Evolutionary conservation across 805 yeast species (phyloP).

Genomic region (Candida rishiriensis): DNA sequence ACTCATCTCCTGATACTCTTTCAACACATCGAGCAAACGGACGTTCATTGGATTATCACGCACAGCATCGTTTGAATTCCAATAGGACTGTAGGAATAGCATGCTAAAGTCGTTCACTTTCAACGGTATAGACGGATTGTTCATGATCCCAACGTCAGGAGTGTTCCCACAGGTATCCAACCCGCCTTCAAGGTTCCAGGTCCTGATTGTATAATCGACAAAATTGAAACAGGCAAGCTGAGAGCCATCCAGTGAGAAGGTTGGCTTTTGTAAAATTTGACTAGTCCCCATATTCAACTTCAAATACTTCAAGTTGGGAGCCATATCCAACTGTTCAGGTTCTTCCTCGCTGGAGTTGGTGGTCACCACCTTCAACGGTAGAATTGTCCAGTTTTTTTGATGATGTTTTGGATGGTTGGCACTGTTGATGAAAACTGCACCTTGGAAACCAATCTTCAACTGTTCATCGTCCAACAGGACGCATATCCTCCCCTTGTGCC

Average conservation of each 20-base stretch:
- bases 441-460: conserved; percentile 19
- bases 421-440: conserved; percentile 9
- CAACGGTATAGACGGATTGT: conserved; percentile 19
- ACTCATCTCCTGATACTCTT: conserved; percentile 8
- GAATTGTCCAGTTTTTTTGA: conserved; percentile 14
- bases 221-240: conserved; percentile 20
- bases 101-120: conserved; percentile 25
- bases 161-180: conserved; percentile 3
- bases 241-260: conserved; percentile 15
- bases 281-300: conserved; percentile 5
- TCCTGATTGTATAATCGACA: conserved; percentile 11
- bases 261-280: conserved; percentile 11
- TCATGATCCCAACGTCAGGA: conserved; percentile 12
- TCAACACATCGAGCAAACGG: conserved; percentile 4
- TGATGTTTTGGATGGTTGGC: conserved; percentile 8
- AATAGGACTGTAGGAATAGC: conserved; percentile 21
- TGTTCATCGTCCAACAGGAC: conserved; percentile 13
- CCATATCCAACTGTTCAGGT: no score
- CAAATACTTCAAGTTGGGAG: conserved; percentile 2
- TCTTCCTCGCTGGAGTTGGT: not conserved
- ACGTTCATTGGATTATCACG: conserved; percentile 3
- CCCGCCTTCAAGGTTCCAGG: conserved; percentile 17
- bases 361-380: conserved; percentile 11
- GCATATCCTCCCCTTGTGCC: conserved; percentile 11
- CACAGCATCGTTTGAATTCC: conserved; percentile 10